Base-by-base conservation (phyloP, 371 early-diverging fungal genomes). In the Mucor irregularis region DNA sequence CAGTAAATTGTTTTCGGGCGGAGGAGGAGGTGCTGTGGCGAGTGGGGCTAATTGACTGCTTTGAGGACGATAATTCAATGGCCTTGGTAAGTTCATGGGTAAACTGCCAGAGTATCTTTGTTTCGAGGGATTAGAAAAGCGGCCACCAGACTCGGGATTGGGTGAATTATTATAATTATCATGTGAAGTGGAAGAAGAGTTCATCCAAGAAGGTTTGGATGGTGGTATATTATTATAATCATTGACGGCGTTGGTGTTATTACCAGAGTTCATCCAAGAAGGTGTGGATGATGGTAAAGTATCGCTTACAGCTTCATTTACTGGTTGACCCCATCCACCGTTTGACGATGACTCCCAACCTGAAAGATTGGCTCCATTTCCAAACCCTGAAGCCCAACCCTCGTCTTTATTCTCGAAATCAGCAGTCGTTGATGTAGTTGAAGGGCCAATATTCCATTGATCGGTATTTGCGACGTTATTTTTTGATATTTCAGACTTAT, bases 121-220 rank as follows among this genome's bases (percentile, higher is more conserved):
- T 49, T 53, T 60, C 3, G 25, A 28, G 7, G 53, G 53, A 26
- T 52, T 49, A 11, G 61, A 60, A 33, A 60, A 60, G 5, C 53
- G 48, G 38, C 42, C 11, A 8, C 4, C n/a, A n/a, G n/a, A n/a
- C n/a, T 33, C n/a, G 31, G 49, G 2, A 6, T 4, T 35, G 13
- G 34, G 16, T 35, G 31, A 17, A 22, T 10, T 44, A 19, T 22
- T 30, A 29, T 28, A n/a, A 14, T 40, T 38, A 34, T 39, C 38
- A 19, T 47, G 33, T 34, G 31, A 9, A 4, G 19, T 19, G 42
- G 49, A 49, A 42, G 49, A 38, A 19, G 47, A 21, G 22, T 46
- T 55, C 26, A 56, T 48, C 56, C 56, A 56, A n/a, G 56, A 56
- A n/a, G 56, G 56, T 48, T 30, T 38, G 4, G 48, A 48, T 29